Percentiles rank a stretch among this genome's conserved stretches.
Conservation (phyloP, 257 asterid genomes). For the Salvia hispanica region DNA sequence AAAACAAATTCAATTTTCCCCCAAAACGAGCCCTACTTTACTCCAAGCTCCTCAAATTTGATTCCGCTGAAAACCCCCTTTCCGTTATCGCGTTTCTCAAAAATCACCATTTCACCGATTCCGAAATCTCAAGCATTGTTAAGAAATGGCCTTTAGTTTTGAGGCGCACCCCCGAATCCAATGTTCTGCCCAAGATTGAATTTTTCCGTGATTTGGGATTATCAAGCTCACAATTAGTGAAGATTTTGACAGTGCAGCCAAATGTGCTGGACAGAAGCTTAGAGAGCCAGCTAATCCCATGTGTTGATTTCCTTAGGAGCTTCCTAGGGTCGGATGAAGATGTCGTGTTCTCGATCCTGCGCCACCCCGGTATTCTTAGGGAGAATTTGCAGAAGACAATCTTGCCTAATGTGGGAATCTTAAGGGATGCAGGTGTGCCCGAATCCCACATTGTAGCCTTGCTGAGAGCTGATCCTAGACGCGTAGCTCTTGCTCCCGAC, state of each 20-base stretch:
- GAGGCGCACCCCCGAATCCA: slow-evolving; percentile 8
- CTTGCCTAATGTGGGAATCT: slow-evolving; percentile 16
- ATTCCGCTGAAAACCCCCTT: slow-evolving; percentile 31
- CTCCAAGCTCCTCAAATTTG: slow-evolving; percentile 24
- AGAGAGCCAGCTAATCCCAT: slow-evolving; percentile 32
- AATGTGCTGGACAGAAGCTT: slow-evolving; percentile 26
- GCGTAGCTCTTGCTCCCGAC: neutral
- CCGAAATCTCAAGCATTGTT: slow-evolving; percentile 30
- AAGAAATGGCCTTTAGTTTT: slow-evolving; percentile 21
- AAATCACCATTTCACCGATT: slow-evolving; percentile 28
- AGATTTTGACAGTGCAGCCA: slow-evolving; percentile 19
- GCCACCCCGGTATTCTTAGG: neutral
- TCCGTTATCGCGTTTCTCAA: slow-evolving; percentile 32
- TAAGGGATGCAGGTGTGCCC: slow-evolving; percentile 27
- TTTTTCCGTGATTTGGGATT: slow-evolving; percentile 32
- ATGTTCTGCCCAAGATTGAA: slow-evolving; percentile 37
- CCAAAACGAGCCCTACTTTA: slow-evolving; percentile 20
- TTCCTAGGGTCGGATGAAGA: slow-evolving; percentile 11
- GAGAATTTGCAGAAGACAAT: neutral
- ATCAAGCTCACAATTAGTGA: slow-evolving; percentile 18
- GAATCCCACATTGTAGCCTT: slow-evolving; percentile 7
- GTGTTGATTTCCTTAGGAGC: slow-evolving; percentile 19
- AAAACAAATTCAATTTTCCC: slow-evolving; percentile 18
- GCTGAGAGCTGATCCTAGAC: slow-evolving; percentile 15
- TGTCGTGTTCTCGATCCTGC: slow-evolving; percentile 1